These are phyloP conservation scores for Senna tora DNA, from an alignment of 306 rosid species.

Conservation along the genomic window DNA sequence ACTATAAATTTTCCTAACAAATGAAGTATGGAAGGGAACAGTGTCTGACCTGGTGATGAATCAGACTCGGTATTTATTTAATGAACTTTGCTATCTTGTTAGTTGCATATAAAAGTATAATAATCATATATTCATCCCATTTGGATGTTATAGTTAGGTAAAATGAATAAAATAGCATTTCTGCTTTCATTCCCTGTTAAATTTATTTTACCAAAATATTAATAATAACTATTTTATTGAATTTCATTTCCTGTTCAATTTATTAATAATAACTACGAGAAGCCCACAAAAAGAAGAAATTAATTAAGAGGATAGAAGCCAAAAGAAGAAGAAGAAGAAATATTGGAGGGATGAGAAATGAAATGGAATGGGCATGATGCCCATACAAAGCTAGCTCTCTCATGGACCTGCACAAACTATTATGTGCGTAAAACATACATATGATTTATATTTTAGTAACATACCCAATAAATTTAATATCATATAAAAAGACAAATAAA, in stretches of 20 bases:
- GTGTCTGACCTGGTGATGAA: conserved; percentile 29
- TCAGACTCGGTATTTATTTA: conserved; percentile 27
- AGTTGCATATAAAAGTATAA: conserved; percentile 31
- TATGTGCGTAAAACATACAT: conserved; percentile 4
- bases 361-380: too few relatives aligned
- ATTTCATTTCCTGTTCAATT: too few relatives aligned
- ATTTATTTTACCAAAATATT: too few relatives aligned
- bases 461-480: conserved; percentile 2
- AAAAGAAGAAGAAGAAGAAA: too few relatives aligned
- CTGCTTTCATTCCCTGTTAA: too few relatives aligned
- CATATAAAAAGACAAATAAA: conserved; percentile 6
- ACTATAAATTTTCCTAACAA: too few relatives aligned
- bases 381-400: too few relatives aligned
- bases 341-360: too few relatives aligned
- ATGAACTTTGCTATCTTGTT: conserved; percentile 32
- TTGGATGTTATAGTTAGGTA: conserved; percentile 36
- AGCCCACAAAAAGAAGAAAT: too few relatives aligned
- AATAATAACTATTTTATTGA: too few relatives aligned
- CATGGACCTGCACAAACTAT: neutral
- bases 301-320: too few relatives aligned
- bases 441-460: conserved; percentile 12
- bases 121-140: conserved; percentile 31
- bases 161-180: conserved; percentile 38
- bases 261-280: too few relatives aligned
- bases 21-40: conserved; percentile 50